A percentile compares a stretch with the other conserved stretches of the same genome.
phyloP scores from a whole-genome alignment of 2,329 filamentous ascomycete species.

The Trichoderma breve region DNA sequence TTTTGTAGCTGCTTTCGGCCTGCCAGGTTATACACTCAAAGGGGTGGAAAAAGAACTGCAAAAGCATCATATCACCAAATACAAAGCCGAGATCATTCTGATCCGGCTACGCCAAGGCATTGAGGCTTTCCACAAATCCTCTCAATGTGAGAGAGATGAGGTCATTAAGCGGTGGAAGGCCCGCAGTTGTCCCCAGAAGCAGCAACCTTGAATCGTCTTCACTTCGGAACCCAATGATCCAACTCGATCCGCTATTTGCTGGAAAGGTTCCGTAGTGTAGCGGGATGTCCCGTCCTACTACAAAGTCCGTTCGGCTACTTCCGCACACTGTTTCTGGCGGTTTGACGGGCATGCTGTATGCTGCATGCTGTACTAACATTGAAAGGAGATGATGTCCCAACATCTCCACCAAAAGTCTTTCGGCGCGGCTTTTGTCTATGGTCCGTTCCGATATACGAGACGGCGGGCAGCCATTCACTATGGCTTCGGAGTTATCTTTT shows the following conservation, averaged over 20 bases:
- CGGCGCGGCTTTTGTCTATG: neutral
- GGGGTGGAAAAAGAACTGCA: slow-evolving; percentile 50
- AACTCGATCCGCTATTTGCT: neutral
- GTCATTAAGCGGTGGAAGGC: slow-evolving; percentile 31
- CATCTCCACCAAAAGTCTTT: neutral
- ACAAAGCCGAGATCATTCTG: slow-evolving; percentile 35
- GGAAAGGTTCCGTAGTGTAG: neutral
- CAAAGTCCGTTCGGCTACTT: neutral
- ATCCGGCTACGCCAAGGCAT: slow-evolving; percentile 34
- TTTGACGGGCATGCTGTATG: neutral
- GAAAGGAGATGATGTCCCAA: neutral
- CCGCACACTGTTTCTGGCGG: neutral
- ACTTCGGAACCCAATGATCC: neutral
- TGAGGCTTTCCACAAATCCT: slow-evolving; percentile 28
- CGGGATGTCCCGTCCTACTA: neutral
- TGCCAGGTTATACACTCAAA: slow-evolving; percentile 52
- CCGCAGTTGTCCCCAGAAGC: neutral
- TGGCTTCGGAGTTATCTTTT: neutral
- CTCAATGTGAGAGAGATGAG: slow-evolving; percentile 25
- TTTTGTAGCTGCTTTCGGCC: slow-evolving; percentile 43
- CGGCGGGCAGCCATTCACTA: neutral
- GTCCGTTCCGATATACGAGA: neutral
- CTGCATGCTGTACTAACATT: neutral
- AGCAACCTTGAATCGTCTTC: neutral
- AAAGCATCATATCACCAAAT: slow-evolving; percentile 33